phyloP scores from a whole-genome alignment of 768 basidiomycete species.

The Serpula lacrymans region DNA sequence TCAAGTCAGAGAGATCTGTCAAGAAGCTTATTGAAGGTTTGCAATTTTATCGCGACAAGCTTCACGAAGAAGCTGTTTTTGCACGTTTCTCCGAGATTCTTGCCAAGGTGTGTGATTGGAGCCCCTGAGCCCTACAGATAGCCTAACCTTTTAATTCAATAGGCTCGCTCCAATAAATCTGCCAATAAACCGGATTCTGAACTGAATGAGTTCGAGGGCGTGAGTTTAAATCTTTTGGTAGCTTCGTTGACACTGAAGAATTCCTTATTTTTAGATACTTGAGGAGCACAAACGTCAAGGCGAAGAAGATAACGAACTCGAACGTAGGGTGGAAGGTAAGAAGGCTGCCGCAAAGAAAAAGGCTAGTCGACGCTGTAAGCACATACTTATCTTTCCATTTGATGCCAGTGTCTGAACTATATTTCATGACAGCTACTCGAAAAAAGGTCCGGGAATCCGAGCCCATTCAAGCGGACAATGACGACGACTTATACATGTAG shows the following conservation, averaged over 20 bases:
- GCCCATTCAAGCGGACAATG: conserved; percentile 15
- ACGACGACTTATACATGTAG: conserved; percentile 19
- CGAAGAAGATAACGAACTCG: conserved; percentile 86
- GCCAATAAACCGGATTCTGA: conserved; percentile 92
- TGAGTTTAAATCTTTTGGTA: conserved; percentile 25
- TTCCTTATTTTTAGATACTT: conserved; percentile 55
- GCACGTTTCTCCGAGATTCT: conserved; percentile 85
- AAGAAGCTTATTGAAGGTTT: conserved; percentile 95
- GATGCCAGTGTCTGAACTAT: not conserved
- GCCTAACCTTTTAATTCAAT: conserved; percentile 1
- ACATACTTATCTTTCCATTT: not conserved
- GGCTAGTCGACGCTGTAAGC: conserved; percentile 49
- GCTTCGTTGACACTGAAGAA: conserved; percentile 3
- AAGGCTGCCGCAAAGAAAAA: conserved; percentile 76
- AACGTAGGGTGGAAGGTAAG: conserved; percentile 82
- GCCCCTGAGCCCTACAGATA: conserved; percentile 1
- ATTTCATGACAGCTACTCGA: conserved; percentile 19
- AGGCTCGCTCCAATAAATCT: conserved; percentile 89
- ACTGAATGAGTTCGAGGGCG: conserved; percentile 91
- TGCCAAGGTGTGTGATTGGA: conserved; percentile 55
- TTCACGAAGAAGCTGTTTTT: conserved; percentile 84
- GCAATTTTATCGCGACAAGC: conserved; percentile 92
- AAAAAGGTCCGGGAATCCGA: conserved; percentile 25
- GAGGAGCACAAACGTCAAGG: conserved; percentile 83
- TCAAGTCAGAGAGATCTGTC: conserved; percentile 94